Conservation (phyloP, 2,329 filamentous ascomycete species). For the Diaporthe amygdali region DNA sequence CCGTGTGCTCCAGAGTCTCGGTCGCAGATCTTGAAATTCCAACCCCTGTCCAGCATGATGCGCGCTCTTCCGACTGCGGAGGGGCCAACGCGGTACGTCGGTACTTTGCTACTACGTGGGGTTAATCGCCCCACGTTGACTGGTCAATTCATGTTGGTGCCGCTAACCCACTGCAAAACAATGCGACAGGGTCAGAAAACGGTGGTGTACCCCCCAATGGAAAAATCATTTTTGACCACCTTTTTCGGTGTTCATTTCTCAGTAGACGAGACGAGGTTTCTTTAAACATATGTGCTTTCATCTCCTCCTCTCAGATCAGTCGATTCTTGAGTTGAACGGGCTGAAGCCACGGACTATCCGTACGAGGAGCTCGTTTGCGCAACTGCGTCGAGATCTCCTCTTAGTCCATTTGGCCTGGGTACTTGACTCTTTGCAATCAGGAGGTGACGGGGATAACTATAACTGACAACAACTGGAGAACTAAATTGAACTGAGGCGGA, state of each 20-base stretch:
- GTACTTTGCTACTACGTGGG: not conserved
- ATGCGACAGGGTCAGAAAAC: not conserved
- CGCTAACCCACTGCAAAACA: not conserved
- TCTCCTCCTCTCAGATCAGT: no score
- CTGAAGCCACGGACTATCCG: no score
- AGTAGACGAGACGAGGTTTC: no score
- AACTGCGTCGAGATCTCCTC: no score
- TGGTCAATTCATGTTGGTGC: slow-evolving; percentile 4
- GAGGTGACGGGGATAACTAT: no score
- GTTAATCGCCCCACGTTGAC: not conserved
- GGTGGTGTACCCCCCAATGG: not conserved
- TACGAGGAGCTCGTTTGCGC: no score
- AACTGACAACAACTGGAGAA: no score
- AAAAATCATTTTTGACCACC: not conserved
- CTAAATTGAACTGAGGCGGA: no score
- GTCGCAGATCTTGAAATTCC: slow-evolving; percentile 12
- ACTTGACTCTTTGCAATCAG: no score
- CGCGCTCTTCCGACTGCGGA: slow-evolving; percentile 21
- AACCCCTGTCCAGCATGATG: slow-evolving; percentile 19
- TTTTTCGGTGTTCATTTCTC: not conserved
- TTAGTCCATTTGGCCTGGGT: no score
- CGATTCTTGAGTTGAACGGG: no score
- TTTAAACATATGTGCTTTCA: no score
- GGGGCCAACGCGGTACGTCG: not conserved
- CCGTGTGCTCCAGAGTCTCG: not conserved